A percentile compares a stretch with the other conserved stretches of the same genome.
phyloP scores from a whole-genome alignment of 2,329 filamentous ascomycete species.

The Exophiala alcalophila region DNA sequence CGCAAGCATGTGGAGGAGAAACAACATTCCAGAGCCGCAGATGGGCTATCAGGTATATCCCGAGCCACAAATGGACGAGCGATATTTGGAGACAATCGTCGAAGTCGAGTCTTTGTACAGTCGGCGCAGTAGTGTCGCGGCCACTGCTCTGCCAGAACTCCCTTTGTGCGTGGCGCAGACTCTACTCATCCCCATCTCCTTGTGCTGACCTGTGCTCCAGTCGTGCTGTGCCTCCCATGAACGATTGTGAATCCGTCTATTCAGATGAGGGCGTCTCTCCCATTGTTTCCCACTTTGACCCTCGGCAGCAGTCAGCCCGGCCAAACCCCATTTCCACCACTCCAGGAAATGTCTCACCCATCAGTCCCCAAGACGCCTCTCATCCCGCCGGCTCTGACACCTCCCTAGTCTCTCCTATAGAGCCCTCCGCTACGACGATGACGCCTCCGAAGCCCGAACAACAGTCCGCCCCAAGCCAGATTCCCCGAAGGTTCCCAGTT shows the following conservation, averaged over 20 bases:
- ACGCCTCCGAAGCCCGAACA: constrained; percentile 21
- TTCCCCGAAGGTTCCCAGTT: constrained; percentile 30
- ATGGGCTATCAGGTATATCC: constrained; percentile 25
- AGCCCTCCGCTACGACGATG: constrained; percentile 34
- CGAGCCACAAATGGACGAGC: constrained; percentile 38
- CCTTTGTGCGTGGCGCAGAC: constrained; percentile 38
- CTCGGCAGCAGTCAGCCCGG: constrained; percentile 41
- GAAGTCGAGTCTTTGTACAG: constrained; percentile 36
- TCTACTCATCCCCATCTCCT: constrained; percentile 1
- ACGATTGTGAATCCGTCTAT: constrained; percentile 18
- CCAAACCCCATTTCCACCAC: constrained; percentile 12
- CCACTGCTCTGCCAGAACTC: constrained; percentile 37
- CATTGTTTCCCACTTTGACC: constrained; percentile 62
- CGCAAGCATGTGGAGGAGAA: constrained; percentile 23
- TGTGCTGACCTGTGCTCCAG: constrained; percentile 23
- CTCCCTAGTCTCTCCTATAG: constrained; percentile 31
- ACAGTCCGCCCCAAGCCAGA: constrained; percentile 18
- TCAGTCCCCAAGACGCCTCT: constrained; percentile 31
- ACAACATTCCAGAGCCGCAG: constrained; percentile 20
- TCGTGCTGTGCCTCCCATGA: constrained; percentile 28
- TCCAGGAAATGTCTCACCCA: constrained; percentile 25
- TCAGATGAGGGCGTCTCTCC: constrained; percentile 35
- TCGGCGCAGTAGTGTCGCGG: constrained; percentile 28
- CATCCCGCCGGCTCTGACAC: constrained; percentile 24
- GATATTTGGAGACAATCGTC: constrained; percentile 41